Evolutionary conservation across 73 alveolate genomes (phyloP).

Genomic region (Tetrahymena thermophila): DNA sequence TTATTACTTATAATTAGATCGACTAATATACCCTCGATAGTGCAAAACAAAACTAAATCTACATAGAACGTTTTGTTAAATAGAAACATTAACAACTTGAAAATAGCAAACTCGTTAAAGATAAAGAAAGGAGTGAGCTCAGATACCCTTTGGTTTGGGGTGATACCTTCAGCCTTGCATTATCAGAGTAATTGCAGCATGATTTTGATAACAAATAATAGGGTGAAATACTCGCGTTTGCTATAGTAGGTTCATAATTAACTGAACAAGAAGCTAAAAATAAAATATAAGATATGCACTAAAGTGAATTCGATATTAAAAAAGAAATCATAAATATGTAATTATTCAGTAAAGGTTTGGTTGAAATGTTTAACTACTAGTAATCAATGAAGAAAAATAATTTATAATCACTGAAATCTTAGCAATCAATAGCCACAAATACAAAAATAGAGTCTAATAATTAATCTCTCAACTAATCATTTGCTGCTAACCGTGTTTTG

Average conservation of each 20-base stretch:
- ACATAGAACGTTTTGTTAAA: not conserved
- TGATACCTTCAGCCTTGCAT: not conserved
- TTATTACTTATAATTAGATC: not conserved
- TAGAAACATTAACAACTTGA: not conserved
- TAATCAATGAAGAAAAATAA: not conserved
- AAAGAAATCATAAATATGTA: not conserved
- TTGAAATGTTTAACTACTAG: not conserved
- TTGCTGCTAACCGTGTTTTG: not conserved
- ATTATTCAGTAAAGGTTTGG: not conserved
- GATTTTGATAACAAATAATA: not conserved
- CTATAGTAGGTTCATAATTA: not conserved
- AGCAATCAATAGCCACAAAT: not conserved
- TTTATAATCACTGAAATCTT: not conserved
- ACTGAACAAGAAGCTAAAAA: not conserved
- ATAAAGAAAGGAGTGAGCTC: not conserved
- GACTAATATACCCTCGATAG: not conserved
- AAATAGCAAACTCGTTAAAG: not conserved
- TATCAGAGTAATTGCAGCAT: not conserved
- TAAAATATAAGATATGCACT: not conserved
- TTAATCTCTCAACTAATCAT: not conserved
- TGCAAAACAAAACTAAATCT: not conserved
- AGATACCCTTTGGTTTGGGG: not conserved
- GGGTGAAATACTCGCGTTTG: not conserved
- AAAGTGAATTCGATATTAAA: not conserved
- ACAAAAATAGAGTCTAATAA: not conserved